Conservation (phyloP, 2,329 filamentous ascomycete species). For the Cadophora sp. region DNA sequence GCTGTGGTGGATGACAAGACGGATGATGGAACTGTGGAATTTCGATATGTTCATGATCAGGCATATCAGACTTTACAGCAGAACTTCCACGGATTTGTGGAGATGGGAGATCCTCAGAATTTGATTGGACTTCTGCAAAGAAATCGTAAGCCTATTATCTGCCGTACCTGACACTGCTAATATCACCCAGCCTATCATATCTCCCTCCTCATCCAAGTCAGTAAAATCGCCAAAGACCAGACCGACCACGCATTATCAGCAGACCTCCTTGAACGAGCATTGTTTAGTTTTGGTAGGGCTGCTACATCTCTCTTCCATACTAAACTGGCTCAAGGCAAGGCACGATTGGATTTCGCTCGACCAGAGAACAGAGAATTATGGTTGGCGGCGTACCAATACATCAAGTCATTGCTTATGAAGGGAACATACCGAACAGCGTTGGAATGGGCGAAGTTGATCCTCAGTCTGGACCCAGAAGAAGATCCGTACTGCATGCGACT, state of each 20-base stretch:
- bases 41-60: constrained; percentile 77
- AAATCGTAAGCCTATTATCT: constrained; percentile 56
- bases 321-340: constrained; percentile 78
- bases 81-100: constrained; percentile 81
- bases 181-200: constrained; percentile 76
- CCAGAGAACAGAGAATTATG: constrained; percentile 93
- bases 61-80: constrained; percentile 77
- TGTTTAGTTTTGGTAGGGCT: constrained; percentile 93
- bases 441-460: constrained; percentile 89
- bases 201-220: constrained; percentile 91
- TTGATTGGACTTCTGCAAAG: constrained; percentile 77
- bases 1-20: constrained; percentile 57
- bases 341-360: constrained; percentile 79
- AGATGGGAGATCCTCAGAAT: constrained; percentile 81
- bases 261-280: constrained; percentile 86
- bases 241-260: constrained; percentile 85
- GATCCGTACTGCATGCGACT: constrained; percentile 88
- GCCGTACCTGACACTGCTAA: constrained; percentile 30
- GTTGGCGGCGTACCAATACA: constrained; percentile 88
- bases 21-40: constrained; percentile 69
- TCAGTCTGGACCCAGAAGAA: constrained; percentile 71
- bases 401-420: constrained; percentile 83
- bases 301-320: constrained; percentile 82
- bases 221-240: constrained; percentile 89
- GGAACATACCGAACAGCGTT: constrained; percentile 94